Conservation (phyloP, 352 stramenopile species). For the Phytophthora agathidicida region DNA sequence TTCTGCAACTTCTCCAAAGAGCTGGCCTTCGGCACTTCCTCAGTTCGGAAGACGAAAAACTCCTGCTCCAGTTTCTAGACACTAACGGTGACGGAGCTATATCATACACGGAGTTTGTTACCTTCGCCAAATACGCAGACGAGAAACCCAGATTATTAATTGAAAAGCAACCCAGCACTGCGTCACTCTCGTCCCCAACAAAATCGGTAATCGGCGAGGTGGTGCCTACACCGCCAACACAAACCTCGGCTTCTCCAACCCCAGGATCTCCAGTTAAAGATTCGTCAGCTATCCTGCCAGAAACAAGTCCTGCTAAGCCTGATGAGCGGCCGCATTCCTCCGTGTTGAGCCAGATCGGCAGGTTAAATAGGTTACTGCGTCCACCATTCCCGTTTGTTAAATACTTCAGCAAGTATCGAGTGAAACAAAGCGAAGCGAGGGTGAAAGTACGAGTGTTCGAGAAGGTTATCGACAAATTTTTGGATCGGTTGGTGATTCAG, state of each 20-base stretch:
- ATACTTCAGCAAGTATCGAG: constrained; percentile 77
- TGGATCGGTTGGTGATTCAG: constrained; percentile 58
- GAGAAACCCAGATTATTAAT: constrained; percentile 36
- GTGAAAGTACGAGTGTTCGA: constrained; percentile 73
- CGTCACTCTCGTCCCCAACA: constrained; percentile 19
- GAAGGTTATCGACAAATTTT: constrained; percentile 81
- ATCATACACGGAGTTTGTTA: constrained; percentile 70
- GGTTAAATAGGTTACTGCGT: constrained; percentile 51
- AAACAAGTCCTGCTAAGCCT: constrained; percentile 6
- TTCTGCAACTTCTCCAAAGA: constrained; percentile 68
- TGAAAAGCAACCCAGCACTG: constrained; percentile 23
- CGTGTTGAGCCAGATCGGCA: constrained; percentile 45
- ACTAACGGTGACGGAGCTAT: constrained; percentile 65
- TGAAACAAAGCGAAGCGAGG: constrained; percentile 34
- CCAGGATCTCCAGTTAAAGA: constrained; percentile 22
- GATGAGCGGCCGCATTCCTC: constrained; percentile 16
- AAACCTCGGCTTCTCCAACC: constrained; percentile 1
- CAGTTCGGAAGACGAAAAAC: constrained; percentile 59
- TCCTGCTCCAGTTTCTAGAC: constrained; percentile 78
- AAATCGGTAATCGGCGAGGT: constrained; percentile 24
- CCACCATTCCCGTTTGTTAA: constrained; percentile 74
- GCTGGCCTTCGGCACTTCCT: constrained; percentile 67
- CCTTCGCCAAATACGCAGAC: constrained; percentile 59
- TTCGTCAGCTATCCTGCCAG: constrained; percentile 1
- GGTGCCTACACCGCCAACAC: constrained; percentile 7